Evolutionary conservation across 2,329 filamentous ascomycete species (phyloP), one percentile per base, ranked within the genome.

Genomic region (Ceratocystis destructans): DNA sequence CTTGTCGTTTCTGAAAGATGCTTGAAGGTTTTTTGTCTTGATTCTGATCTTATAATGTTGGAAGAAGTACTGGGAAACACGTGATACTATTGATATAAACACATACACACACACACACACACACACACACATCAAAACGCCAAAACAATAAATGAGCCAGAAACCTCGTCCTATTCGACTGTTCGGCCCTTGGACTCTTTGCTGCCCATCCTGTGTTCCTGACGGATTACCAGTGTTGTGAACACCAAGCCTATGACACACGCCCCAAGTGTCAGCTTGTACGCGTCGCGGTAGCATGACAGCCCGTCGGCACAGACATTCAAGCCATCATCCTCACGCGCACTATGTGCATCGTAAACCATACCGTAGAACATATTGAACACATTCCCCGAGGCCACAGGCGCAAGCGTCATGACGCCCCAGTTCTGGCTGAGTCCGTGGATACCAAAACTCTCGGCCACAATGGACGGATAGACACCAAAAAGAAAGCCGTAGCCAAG

Each of bases 401-500:
- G 92, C 2, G 90, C 87, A 61, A 96, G 79, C 0, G 90, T 96
- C 86, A 99, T 95, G 71, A 88, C 87, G 15, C 94, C 94, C 93
- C 94, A 99, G 73, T 97, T 99, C 73, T 96, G 90, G 66, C 88
- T 91, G 61, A 99, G 80, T 1, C 92, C 93, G 68, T 87, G 83
- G 31, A 96, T 88, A 6, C 94, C 94, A 74, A 99, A 99, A 0
- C 88, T 87, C 73, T 97, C 92, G 5, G 92, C 90, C 8, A 89
- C 83, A 20, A 97, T 85, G 12, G 91, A 92, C 0, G 94, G 94
- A 75, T 89, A 96, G 22, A 96, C 92, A 44, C 94, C 94, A 70
- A 97, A 97, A 0, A 97, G 80, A 70, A 96, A 90, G 1, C 94
- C 94, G 74, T 99, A 99, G 1, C 86, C 92, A 0, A 97, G 79